phyloP scores from a whole-genome alignment of 352 stramenopile species.

The Thalassiosira livingstoniorum region DNA sequence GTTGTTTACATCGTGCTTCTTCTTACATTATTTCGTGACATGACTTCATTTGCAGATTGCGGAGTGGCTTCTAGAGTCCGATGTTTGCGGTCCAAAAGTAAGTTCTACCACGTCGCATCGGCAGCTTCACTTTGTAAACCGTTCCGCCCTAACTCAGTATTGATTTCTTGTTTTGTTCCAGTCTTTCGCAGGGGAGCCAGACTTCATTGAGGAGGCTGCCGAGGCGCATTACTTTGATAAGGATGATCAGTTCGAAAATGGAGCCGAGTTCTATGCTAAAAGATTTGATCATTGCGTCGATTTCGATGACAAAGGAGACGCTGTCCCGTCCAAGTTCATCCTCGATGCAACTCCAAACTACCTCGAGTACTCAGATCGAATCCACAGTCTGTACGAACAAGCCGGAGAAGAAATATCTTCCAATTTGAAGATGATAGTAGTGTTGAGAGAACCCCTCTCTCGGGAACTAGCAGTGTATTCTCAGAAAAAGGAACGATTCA shows the following conservation, averaged over 20 bases:
- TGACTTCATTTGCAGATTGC: slow-evolving; percentile 8
- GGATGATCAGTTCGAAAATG: background rate
- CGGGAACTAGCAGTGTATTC: slow-evolving; percentile 13
- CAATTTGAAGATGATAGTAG: slow-evolving; percentile 15
- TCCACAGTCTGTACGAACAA: background rate
- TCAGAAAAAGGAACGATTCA: slow-evolving; percentile 9
- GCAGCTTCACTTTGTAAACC: background rate
- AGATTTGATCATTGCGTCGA: background rate
- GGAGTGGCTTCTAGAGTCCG: slow-evolving; percentile 2
- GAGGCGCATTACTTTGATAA: slow-evolving; percentile 17
- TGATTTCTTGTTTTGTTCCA: too few species aligned
- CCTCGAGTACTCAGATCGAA: background rate
- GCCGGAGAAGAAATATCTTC: background rate
- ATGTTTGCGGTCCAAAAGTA: background rate
- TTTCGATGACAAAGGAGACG: background rate
- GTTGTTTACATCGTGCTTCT: background rate
- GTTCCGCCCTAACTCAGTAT: background rate
- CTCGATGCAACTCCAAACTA: slow-evolving; percentile 10
- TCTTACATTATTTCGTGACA: background rate
- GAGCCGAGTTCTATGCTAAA: slow-evolving; percentile 12
- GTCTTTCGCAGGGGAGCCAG: too few species aligned
- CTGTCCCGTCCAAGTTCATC: background rate
- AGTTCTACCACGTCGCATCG: background rate
- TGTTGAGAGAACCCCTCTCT: slow-evolving; percentile 22
- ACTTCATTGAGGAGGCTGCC: too few species aligned